Conservation (phyloP, 1,139 yeast genomes). For the Candida pseudoviswanathii region DNA sequence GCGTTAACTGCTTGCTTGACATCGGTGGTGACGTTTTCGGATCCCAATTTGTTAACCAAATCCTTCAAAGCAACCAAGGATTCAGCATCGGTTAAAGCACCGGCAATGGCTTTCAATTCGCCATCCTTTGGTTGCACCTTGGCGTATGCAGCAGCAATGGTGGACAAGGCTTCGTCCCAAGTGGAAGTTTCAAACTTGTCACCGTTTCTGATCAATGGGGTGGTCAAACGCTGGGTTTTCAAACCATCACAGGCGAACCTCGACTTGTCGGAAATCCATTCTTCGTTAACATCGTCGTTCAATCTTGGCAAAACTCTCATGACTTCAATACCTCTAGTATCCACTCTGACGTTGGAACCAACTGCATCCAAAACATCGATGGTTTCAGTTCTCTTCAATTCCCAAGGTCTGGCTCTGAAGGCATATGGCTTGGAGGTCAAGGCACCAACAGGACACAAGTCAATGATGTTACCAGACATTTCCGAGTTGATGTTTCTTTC, state of each 20-base stretch:
- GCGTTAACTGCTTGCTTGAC: constrained; percentile 62
- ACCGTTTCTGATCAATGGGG: constrained; percentile 76
- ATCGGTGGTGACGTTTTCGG: constrained; percentile 82
- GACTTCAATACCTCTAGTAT: constrained; percentile 85
- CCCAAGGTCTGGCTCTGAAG: constrained; percentile 93
- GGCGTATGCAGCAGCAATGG: constrained; percentile 66
- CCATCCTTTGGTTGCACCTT: constrained; percentile 63
- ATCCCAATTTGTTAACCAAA: constrained; percentile 72
- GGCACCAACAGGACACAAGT: constrained; percentile 92
- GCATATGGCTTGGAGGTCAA: constrained; percentile 89
- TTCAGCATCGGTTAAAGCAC: constrained; percentile 84
- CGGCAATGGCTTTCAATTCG: constrained; percentile 81
- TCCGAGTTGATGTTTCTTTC: constrained; percentile 85
- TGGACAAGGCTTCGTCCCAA: constrained; percentile 84
- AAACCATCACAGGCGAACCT: constrained; percentile 87
- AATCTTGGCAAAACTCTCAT: constrained; percentile 87
- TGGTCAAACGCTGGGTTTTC: constrained; percentile 82
- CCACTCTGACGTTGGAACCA: constrained; percentile 83
- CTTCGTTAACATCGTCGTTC: constrained; percentile 87
- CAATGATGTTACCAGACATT: constrained; percentile 85
- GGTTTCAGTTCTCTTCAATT: constrained; percentile 85
- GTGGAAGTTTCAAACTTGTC: constrained; percentile 73
- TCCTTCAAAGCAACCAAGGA: constrained; percentile 82
- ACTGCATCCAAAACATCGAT: constrained; percentile 85
- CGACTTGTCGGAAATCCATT: constrained; percentile 89